Conservation (phyloP, 2,329 filamentous ascomycete species). For the Diaporthe batatas region DNA sequence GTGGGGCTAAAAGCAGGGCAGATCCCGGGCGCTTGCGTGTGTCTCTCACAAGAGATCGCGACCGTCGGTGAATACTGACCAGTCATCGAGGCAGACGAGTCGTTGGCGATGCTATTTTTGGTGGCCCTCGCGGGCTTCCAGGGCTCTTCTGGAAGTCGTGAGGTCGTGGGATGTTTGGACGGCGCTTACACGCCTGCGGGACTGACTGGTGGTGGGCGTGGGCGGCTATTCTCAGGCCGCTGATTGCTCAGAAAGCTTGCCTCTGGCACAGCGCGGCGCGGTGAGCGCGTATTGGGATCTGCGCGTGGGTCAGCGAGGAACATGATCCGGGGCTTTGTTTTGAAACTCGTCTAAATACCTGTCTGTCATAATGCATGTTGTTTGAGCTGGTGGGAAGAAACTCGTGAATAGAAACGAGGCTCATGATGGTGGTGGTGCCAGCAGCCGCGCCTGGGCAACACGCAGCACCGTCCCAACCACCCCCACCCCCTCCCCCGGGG, state of each 20-base stretch:
- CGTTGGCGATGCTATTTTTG: slow-evolving; percentile 16
- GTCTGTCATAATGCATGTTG: neutral
- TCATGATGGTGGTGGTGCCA: neutral
- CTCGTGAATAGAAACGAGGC: neutral
- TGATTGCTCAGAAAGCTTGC: slow-evolving; percentile 37
- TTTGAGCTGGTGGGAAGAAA: neutral
- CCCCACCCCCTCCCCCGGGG: neutral
- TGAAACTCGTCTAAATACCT: neutral
- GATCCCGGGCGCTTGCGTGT: slow-evolving; percentile 13
- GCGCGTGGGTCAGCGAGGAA: slow-evolving; percentile 29
- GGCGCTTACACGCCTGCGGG: slow-evolving; percentile 37
- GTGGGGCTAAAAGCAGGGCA: neutral
- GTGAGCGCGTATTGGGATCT: slow-evolving; percentile 13
- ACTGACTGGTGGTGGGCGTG: slow-evolving; percentile 35
- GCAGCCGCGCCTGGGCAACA: too few species aligned
- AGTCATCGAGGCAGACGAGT: neutral
- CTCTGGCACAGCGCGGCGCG: slow-evolving; percentile 13
- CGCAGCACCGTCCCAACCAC: too few species aligned
- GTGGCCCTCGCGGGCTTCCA: neutral
- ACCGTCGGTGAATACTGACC: slow-evolving; percentile 7
- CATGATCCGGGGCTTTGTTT: neutral
- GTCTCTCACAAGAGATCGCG: neutral
- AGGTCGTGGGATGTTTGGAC: slow-evolving; percentile 13
- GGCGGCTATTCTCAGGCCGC: slow-evolving; percentile 39
- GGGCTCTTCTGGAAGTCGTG: slow-evolving; percentile 27